These are phyloP conservation scores for Phoma sp. DNA, from an alignment of 2,329 filamentous ascomycete species.

Conservation along the genomic window DNA sequence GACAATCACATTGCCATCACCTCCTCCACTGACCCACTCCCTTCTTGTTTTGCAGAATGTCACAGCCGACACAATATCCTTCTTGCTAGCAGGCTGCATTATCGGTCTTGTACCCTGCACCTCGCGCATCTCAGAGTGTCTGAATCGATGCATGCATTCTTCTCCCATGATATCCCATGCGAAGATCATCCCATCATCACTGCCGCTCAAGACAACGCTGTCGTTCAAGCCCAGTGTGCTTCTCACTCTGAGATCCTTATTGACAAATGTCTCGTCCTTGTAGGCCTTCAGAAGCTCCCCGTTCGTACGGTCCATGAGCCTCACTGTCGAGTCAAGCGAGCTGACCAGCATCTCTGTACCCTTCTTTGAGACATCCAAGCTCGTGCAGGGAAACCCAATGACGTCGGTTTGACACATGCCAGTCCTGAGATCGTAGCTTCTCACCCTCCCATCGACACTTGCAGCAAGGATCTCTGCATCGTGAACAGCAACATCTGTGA, in stretches of 20 bases:
- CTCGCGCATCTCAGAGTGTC: conserved; percentile 48
- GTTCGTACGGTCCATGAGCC: conserved; percentile 79
- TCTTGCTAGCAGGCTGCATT: conserved; percentile 41
- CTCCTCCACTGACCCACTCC: conserved; percentile 58
- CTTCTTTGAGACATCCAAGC: conserved; percentile 72
- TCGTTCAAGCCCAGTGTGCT: conserved; percentile 78
- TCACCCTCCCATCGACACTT: conserved; percentile 83
- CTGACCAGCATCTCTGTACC: conserved; percentile 77
- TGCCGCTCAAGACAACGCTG: conserved; percentile 78
- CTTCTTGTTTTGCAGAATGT: conserved; percentile 54
- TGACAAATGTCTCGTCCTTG: conserved; percentile 62
- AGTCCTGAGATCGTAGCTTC: conserved; percentile 82
- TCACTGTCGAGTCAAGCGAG: conserved; percentile 75
- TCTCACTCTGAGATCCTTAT: conserved; percentile 76
- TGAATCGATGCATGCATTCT: conserved; percentile 67
- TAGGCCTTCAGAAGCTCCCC: conserved; percentile 79
- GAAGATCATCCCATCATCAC: conserved; percentile 76
- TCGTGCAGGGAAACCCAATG: conserved; percentile 70
- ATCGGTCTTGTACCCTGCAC: conserved; percentile 40
- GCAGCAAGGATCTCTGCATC: conserved; percentile 69
- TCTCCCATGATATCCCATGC: conserved; percentile 87
- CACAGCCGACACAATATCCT: conserved; percentile 56
- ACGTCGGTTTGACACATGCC: conserved; percentile 62
- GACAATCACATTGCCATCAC: conserved; percentile 53
- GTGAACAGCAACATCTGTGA: conserved; percentile 55